phyloP scores from a whole-genome alignment of 176 grass and related monocot genomes.

The Carex parvula region DNA sequence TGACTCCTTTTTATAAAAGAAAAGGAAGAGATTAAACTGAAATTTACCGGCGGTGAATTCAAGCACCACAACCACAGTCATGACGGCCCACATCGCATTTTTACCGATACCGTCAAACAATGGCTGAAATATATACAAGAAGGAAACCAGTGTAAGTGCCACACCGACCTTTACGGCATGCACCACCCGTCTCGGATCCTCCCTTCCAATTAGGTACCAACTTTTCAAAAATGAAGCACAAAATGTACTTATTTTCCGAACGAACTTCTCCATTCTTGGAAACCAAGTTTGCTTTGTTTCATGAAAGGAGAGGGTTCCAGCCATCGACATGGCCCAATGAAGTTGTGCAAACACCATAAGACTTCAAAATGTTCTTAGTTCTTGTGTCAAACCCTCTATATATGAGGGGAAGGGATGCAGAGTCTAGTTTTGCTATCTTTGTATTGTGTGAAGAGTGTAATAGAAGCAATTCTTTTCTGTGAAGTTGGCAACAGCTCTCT shows the following conservation, averaged over 20 bases:
- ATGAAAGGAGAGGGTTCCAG: slow-evolving; percentile 22
- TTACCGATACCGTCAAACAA: slow-evolving; percentile 70
- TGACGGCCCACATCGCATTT: slow-evolving; percentile 98
- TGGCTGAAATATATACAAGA: slow-evolving; percentile 69
- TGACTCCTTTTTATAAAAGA: not conserved
- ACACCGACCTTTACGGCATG: slow-evolving; percentile 82
- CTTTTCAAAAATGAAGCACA: slow-evolving; percentile 40
- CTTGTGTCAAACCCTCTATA: not conserved
- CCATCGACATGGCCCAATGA: slow-evolving; percentile 32
- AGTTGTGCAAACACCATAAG: not conserved
- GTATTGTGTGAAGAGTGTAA: not conserved
- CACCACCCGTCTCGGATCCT: slow-evolving; percentile 65
- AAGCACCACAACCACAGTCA: slow-evolving; percentile 88
- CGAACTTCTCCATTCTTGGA: not conserved
- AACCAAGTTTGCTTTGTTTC: slow-evolving; percentile 7
- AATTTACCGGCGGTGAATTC: slow-evolving; percentile 90
- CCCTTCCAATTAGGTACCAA: slow-evolving; percentile 48
- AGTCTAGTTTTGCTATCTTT: not conserved
- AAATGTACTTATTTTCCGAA: slow-evolving; percentile 37
- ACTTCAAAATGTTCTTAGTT: not conserved
- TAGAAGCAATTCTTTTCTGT: slow-evolving; percentile 1
- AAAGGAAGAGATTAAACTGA: not conserved
- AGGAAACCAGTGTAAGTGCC: slow-evolving; percentile 68
- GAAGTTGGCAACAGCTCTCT: slow-evolving; percentile 6
- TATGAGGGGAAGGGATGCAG: not conserved